Evolutionary conservation across 2,329 filamentous ascomycete species (phyloP).

Genomic region (Hysterium pulicare): DNA sequence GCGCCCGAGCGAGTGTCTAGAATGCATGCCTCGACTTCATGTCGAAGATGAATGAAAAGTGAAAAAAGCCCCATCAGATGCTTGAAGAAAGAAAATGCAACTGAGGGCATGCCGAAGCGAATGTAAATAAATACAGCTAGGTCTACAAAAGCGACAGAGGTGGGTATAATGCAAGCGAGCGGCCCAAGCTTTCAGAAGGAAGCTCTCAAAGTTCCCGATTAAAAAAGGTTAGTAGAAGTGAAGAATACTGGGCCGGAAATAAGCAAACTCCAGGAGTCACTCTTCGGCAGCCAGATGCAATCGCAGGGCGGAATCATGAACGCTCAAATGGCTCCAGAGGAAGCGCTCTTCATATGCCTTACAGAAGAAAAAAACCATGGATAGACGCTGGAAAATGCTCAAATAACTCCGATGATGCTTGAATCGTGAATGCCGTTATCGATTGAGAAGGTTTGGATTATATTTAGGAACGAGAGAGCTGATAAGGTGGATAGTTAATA

Average conservation of each 20-base stretch:
- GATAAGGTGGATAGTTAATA: conserved; percentile 20
- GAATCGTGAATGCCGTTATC: conserved; percentile 33
- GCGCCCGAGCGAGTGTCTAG: neutral
- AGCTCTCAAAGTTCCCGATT: neutral
- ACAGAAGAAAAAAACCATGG: conserved; percentile 14
- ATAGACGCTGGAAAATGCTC: conserved; percentile 35
- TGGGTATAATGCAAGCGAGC: neutral
- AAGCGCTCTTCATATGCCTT: conserved; percentile 22
- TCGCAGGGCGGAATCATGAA: neutral
- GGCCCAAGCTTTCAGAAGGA: neutral
- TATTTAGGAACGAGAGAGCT: conserved; percentile 7
- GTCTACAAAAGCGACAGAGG: neutral
- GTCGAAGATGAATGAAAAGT: neutral
- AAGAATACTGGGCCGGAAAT: neutral
- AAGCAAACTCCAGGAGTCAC: neutral
- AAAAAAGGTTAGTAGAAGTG: neutral
- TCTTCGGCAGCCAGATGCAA: neutral
- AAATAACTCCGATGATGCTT: conserved; percentile 38
- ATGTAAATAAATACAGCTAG: neutral
- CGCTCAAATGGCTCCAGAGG: conserved; percentile 3
- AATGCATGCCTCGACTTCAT: neutral
- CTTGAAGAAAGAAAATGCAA: neutral
- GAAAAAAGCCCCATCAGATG: neutral
- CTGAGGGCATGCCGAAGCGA: neutral
- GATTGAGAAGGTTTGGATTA: neutral